Base-by-base conservation (phyloP, 2,329 filamentous ascomycete genomes). In the Stenocarpella maydis region DNA sequence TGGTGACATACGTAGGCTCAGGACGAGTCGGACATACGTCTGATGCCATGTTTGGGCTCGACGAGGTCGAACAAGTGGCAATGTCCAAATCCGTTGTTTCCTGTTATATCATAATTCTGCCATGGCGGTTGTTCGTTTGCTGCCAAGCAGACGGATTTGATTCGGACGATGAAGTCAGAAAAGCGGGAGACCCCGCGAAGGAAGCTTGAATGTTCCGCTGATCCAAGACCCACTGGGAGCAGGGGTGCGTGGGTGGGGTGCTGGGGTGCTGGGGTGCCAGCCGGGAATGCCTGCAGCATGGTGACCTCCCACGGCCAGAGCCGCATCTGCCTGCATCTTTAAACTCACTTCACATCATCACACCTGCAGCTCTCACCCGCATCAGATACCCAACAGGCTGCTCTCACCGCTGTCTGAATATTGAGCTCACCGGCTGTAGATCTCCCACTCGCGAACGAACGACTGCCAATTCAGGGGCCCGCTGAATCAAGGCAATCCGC, bases 1-100 rank as follows among this genome's bases (percentile, higher is more conserved):
- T 12, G 21, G 28, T 49, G 49, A 79, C 83, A 78, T 71, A 85
- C 84, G 84, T 82, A 63, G 83, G 83, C 74, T 86, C 84, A 41
- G 79, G 73, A 72, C 77, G 74, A 37, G 76, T 73, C 14, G 83
- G 82, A 72, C 84, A 86, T 54, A 78, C 78, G 68, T 83, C 81
- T 60, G 75, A 74, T 63, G 78, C 74, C 83, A 85, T 84, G 47
- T 70, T 75, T 21, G 12, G 31, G 52, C 45, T 43, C 21, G 43
- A 41, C 28, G 15, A 14, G 65, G 53, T 41, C 52, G 31, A 19
- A 63, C 28, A 49, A 34, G 15, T 24, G 45, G 58, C 10, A 34
- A 12, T n/a, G 26, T 49, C 45, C 31, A 45, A 15, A 3, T 24
- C 5, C 28, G 21, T 45, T 41, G 3, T 9, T 31, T 50, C 10